A percentile compares a stretch with the other conserved stretches of the same genome.
These are phyloP conservation scores for Yamadazyma sp. DNA, from an alignment of 1,139 yeast genomes.

Conservation along the genomic window DNA sequence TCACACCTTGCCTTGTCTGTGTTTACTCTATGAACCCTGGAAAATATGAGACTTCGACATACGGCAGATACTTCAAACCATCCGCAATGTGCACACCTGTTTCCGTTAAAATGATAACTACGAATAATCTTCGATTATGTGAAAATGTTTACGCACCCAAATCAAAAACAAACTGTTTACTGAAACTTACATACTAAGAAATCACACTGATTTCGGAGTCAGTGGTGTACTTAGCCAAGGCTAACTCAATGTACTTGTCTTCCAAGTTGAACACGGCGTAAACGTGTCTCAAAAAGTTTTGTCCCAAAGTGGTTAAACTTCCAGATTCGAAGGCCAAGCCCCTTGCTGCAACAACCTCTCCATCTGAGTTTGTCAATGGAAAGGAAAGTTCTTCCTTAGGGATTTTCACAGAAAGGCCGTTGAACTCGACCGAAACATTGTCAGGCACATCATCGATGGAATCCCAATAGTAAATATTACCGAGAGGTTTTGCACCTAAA, in stretches of 20 bases:
- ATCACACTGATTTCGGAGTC: no score
- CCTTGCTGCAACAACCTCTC: conserved; percentile 5
- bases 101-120: no score
- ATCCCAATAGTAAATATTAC: conserved; percentile 7
- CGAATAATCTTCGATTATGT: no score
- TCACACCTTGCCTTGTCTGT: no score
- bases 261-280: conserved; percentile 42
- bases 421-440: conserved; percentile 28
- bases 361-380: conserved; percentile 9
- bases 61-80: no score
- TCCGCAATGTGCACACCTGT: no score
- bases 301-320: conserved; percentile 68
- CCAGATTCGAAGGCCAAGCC: conserved; percentile 6
- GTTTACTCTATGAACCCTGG: no score
- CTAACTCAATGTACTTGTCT: conserved; percentile 34
- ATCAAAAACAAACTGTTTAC: no score
- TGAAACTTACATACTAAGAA: no score
- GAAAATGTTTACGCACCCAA: no score
- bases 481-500: conserved; percentile 7
- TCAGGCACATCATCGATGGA: conserved; percentile 8
- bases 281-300: conserved; percentile 46
- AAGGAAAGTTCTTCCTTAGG: conserved; percentile 14
- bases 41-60: no score
- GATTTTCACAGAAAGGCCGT: conserved; percentile 30
- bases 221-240: conserved; percentile 28